A percentile compares a stretch with the other conserved stretches of the same genome.
Evolutionary conservation across 768 basidiomycete genomes (phyloP).

Genomic region (Termitomyces sp.): DNA sequence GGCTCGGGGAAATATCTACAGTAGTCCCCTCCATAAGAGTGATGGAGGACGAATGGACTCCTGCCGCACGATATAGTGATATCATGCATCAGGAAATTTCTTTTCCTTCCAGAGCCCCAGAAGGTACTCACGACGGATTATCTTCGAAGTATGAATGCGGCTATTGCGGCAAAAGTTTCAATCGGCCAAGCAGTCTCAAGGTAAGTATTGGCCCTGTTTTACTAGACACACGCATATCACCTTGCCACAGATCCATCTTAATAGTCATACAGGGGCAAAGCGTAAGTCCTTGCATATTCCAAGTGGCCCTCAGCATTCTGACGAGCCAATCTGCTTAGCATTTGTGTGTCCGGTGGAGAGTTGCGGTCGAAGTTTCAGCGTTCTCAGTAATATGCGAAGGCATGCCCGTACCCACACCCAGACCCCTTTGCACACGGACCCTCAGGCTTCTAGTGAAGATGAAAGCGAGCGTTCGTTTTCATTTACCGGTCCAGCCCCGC

Average conservation of each 20-base stretch:
- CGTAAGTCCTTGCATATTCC: slow-evolving; percentile 41
- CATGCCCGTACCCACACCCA: slow-evolving; percentile 69
- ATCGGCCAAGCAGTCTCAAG: slow-evolving; percentile 77
- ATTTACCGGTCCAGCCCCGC: slow-evolving; percentile 15
- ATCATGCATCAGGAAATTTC: not conserved
- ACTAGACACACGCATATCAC: slow-evolving; percentile 6
- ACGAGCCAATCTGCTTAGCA: slow-evolving; percentile 35
- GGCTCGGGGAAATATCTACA: slow-evolving; percentile 9
- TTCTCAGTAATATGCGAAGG: slow-evolving; percentile 85
- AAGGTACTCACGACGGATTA: slow-evolving; percentile 14
- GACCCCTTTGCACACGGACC: slow-evolving; percentile 25
- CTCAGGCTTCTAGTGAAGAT: slow-evolving; percentile 42
- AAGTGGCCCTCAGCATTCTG: slow-evolving; percentile 7
- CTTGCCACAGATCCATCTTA: slow-evolving; percentile 62
- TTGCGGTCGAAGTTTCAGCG: slow-evolving; percentile 80
- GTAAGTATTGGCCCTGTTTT: slow-evolving; percentile 28
- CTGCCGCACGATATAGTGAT: slow-evolving; percentile 6
- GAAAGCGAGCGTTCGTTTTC: slow-evolving; percentile 28
- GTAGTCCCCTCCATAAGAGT: not conserved
- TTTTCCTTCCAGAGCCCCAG: not conserved
- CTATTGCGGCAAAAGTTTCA: slow-evolving; percentile 80
- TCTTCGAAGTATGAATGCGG: slow-evolving; percentile 64
- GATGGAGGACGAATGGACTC: slow-evolving; percentile 14
- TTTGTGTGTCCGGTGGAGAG: slow-evolving; percentile 69
- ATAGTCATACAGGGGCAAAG: slow-evolving; percentile 82